Percentiles rank a stretch among this genome's conserved stretches.
Evolutionary conservation across 2,329 filamentous ascomycete species (phyloP).

Genomic region (Balansia obtecta): DNA sequence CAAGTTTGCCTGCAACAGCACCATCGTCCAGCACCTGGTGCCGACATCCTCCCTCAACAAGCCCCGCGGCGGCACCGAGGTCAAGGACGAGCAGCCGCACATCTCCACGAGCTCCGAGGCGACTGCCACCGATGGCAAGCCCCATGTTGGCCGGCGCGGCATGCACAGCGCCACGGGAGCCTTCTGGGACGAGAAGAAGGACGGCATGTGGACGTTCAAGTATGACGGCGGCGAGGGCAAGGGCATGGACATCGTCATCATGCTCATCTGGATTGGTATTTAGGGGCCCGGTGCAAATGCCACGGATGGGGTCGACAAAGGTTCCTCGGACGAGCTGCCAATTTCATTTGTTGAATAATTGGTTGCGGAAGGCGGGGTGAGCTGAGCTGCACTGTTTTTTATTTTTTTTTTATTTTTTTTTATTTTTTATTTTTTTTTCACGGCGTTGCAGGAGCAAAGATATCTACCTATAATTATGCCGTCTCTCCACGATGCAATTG

Average conservation of each 20-base stretch:
- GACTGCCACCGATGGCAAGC: slow-evolving; percentile 49
- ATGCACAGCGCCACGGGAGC: slow-evolving; percentile 81
- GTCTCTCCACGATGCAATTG: too few species aligned
- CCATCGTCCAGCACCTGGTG: slow-evolving; percentile 88
- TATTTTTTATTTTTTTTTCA: too few species aligned
- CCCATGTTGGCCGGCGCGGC: slow-evolving; percentile 71
- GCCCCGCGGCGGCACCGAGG: slow-evolving; percentile 37
- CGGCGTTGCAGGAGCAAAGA: too few species aligned
- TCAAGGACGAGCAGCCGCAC: slow-evolving; percentile 35
- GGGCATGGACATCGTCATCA: slow-evolving; percentile 58
- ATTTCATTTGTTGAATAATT: background rate
- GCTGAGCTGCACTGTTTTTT: slow-evolving; percentile 1
- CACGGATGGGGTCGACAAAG: background rate
- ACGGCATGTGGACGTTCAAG: slow-evolving; percentile 85
- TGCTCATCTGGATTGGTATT: slow-evolving; percentile 67
- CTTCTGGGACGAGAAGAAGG: slow-evolving; percentile 84
- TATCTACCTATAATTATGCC: too few species aligned
- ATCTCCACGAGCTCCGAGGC: slow-evolving; percentile 42
- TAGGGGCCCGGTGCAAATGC: slow-evolving; percentile 20
- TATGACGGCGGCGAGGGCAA: slow-evolving; percentile 58
- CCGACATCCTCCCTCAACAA: slow-evolving; percentile 53
- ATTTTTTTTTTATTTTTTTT: too few species aligned
- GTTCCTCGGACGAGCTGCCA: background rate
- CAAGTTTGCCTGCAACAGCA: slow-evolving; percentile 97
- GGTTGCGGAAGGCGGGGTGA: background rate